Base-by-base conservation (phyloP, 2,329 filamentous ascomycete species). In the Hypoxylon rubiginosum region DNA sequence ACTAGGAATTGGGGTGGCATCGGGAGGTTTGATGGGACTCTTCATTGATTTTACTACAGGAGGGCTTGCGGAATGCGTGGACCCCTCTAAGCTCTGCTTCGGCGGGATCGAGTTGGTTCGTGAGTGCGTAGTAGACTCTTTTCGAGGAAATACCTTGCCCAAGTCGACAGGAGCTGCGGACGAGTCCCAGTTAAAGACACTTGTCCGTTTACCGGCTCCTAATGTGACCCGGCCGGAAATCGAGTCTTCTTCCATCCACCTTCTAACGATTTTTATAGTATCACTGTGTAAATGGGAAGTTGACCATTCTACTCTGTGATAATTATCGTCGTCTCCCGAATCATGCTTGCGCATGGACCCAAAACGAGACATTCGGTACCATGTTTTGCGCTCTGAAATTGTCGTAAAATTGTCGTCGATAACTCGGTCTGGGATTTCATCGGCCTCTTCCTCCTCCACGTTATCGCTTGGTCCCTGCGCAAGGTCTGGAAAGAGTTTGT, bases 161-260 rank as follows among this genome's bases (percentile, higher is more conserved):
- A 90, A 81, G 8, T 84, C 81, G 1, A 88, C 79, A 9, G 83
- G 81, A 30, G 84, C 81, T 0, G 83, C 82, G 17, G 82, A 80
- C 13, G 83, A 84, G 68, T 89, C 85, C 88, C 88, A 91, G 30
- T 88, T 86, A 75, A 90, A 91, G 69, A 86, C 82, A 34, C 82
- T 82, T 62, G 81, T 83, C 5, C 81, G 77, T 50, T 80, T 77
- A 0, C 81, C 71, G 24, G 82, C 82, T 7, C 82, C 83, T 9
- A 85, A 76, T 0, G 79, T 79, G 11, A 82, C 77, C 51, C 83
- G 83, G 1, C 87, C 86, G 1, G 84, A 80, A 28, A 87, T 85
- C 0, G 86, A 86, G 69, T 89, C 88, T 70, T 90, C 86, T 70
- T 90, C 86, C 83, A 90, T 88, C 89, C 89, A 91, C 26, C 87